Conservation (phyloP, 495 filamentous ascomycete species). For the Penicillium subrubescens region DNA sequence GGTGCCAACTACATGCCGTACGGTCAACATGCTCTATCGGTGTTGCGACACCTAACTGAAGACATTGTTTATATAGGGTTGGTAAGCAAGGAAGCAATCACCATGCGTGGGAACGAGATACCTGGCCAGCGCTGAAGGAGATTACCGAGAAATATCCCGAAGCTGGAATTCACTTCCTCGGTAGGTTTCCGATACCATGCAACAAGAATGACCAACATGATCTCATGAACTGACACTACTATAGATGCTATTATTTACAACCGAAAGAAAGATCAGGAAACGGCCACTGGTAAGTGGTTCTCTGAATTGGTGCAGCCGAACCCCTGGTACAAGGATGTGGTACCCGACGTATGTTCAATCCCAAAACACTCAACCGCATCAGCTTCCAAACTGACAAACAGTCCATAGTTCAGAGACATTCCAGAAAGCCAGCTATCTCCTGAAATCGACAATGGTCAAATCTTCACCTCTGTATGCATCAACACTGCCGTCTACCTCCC, state of each 20-base stretch:
- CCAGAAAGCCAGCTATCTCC: constrained; percentile 54
- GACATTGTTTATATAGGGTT: constrained; percentile 42
- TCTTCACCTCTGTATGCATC: constrained; percentile 86
- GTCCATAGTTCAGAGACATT: constrained; percentile 56
- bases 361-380: not conserved
- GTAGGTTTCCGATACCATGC: constrained; percentile 38
- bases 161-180: constrained; percentile 86
- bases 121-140: constrained; percentile 66
- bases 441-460: constrained; percentile 68
- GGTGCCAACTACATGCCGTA: constrained; percentile 92
- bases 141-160: constrained; percentile 76
- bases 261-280: constrained; percentile 60
- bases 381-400: constrained; percentile 6
- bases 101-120: constrained; percentile 63
- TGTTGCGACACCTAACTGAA: not conserved
- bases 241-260: constrained; percentile 61
- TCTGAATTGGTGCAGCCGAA: constrained; percentile 64
- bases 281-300: constrained; percentile 54
- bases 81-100: constrained; percentile 54
- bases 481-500: constrained; percentile 86
- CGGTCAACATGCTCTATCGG: constrained; percentile 14
- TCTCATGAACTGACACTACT: not conserved
- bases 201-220: too few relatives aligned
- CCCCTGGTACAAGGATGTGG: constrained; percentile 82
- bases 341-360: constrained; percentile 61